These are phyloP conservation scores for Podospora didyma DNA, from an alignment of 495 filamentous ascomycete species.

Conservation along the genomic window DNA sequence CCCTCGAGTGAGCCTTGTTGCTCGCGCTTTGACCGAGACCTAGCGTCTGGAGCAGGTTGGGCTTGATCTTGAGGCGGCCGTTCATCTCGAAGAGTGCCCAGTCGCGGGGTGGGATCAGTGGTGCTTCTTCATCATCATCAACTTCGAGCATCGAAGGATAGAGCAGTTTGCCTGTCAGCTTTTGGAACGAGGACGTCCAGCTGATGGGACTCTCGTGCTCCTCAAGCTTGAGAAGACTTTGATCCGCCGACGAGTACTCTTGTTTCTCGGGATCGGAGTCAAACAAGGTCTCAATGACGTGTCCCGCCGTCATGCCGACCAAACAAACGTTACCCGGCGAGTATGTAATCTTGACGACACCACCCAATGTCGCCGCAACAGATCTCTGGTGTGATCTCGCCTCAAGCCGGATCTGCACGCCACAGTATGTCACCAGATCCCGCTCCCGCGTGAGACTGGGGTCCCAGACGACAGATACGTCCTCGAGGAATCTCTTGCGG, in stretches of 20 bases:
- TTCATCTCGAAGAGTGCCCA: conserved; percentile 16
- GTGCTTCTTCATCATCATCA: not conserved
- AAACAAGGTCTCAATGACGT: conserved; percentile 9
- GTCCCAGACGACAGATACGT: conserved; percentile 6
- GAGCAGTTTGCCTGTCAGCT: not conserved
- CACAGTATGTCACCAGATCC: conserved; percentile 9
- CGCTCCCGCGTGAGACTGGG: not conserved
- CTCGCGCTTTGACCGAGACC: not conserved
- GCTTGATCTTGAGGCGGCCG: conserved; percentile 4
- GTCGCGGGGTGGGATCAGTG: not conserved
- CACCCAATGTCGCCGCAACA: conserved; percentile 11
- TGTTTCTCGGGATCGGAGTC: not conserved
- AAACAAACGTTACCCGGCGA: conserved; percentile 8
- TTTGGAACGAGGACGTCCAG: not conserved
- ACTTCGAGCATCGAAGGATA: too few relatives aligned
- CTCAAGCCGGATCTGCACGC: conserved; percentile 4
- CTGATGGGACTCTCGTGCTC: not conserved
- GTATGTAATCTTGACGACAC: conserved; percentile 13
- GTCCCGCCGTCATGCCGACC: conserved; percentile 18
- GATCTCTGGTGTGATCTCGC: not conserved
- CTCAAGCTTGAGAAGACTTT: not conserved
- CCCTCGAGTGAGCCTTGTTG: not conserved
- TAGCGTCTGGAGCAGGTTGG: conserved; percentile 7
- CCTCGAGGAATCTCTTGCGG: conserved; percentile 5
- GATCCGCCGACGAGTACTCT: not conserved